A percentile compares a stretch with the other conserved stretches of the same genome.
Conservation (phyloP, 2,329 filamentous ascomycete genomes). For the Apiospora koreana region DNA sequence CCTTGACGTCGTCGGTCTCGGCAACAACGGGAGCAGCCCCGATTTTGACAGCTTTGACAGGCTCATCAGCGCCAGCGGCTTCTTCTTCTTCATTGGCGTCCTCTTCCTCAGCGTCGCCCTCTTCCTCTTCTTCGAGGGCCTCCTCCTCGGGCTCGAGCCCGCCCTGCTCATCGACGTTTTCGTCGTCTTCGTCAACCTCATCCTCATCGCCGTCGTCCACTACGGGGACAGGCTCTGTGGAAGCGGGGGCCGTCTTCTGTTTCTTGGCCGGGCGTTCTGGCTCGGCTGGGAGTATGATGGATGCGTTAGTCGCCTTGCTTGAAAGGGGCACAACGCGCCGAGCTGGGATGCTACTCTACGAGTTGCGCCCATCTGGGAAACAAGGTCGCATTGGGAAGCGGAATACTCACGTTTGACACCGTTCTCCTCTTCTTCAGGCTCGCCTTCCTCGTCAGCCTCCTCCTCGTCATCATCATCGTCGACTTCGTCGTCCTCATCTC, state of each 20-base stretch:
- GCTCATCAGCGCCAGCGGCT: constrained; percentile 21
- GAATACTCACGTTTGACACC: constrained; percentile 31
- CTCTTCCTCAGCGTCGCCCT: constrained; percentile 24
- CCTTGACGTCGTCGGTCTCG: constrained; percentile 2
- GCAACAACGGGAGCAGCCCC: constrained; percentile 20
- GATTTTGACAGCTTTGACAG: constrained; percentile 24
- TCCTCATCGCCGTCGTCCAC: constrained; percentile 26
- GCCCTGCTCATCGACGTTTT: constrained; percentile 23
- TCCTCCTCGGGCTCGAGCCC: constrained; percentile 25
- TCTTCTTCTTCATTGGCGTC: constrained; percentile 20
- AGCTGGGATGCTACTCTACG: background rate
- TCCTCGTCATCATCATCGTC: constrained; percentile 33
- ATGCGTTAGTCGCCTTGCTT: background rate
- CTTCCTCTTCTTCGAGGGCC: constrained; percentile 22
- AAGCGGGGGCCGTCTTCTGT: constrained; percentile 28
- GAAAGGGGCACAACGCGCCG: background rate
- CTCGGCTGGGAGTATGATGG: constrained; percentile 13
- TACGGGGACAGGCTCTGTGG: constrained; percentile 24
- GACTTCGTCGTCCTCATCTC: constrained; percentile 32
- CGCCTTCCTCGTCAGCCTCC: constrained; percentile 24
- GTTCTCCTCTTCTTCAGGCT: constrained; percentile 30
- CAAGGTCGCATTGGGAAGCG: background rate
- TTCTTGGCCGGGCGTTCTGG: constrained; percentile 34
- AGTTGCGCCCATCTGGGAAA: background rate
- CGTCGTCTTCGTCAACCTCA: constrained; percentile 30